These are phyloP conservation scores for Aquilaria malaccensis DNA, from an alignment of 345 rosid species.

Conservation along the genomic window DNA sequence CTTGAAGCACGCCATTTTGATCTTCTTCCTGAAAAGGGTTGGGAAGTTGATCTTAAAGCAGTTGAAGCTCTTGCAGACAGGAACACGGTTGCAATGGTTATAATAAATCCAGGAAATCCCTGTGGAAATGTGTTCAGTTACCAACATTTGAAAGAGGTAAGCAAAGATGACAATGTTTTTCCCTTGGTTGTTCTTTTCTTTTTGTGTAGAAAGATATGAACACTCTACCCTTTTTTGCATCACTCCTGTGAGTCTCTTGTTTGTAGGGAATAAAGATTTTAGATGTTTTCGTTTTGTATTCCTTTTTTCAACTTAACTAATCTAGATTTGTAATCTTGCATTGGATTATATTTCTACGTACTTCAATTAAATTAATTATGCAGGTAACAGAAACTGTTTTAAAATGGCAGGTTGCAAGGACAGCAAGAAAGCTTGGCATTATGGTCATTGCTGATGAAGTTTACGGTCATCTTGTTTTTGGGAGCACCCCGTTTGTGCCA, in stretches of 20 bases:
- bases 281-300: too few species aligned
- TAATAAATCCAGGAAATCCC: constrained; percentile 63
- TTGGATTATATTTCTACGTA: too few species aligned
- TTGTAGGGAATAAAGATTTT: too few species aligned
- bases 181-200: background rate
- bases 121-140: constrained; percentile 53
- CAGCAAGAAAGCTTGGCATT: constrained; percentile 53
- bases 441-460: constrained; percentile 71
- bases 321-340: too few species aligned
- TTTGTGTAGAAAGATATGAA: background rate
- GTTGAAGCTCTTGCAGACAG: constrained; percentile 54
- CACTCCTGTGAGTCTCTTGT: too few species aligned
- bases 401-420: constrained; percentile 42
- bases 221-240: too few species aligned
- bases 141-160: constrained; percentile 48
- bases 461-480: constrained; percentile 46
- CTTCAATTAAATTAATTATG: too few species aligned
- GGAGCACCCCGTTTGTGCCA: constrained; percentile 49
- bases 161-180: background rate
- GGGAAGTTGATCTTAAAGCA: constrained; percentile 60
- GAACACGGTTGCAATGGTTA: constrained; percentile 53
- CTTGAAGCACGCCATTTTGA: constrained; percentile 57
- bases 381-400: background rate
- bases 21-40: constrained; percentile 56
- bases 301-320: too few species aligned